A percentile compares a stretch with the other conserved stretches of the same genome.
Evolutionary conservation across 345 rosid genomes (phyloP).

Genomic region (Eucalyptus fibrosa): DNA sequence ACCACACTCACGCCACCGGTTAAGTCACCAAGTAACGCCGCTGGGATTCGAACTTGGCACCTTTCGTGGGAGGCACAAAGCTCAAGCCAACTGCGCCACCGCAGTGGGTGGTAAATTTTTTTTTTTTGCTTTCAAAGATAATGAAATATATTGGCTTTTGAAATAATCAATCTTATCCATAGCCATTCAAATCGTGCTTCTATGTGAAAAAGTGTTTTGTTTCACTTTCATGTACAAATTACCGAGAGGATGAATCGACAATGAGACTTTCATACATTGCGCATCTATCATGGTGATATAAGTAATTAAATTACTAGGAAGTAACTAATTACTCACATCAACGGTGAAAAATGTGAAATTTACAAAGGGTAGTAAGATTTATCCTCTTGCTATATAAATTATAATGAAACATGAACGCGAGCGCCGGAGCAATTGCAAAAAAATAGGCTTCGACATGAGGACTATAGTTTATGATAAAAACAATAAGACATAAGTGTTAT

Average conservation of each 20-base stretch:
- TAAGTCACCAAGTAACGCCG: too few species aligned
- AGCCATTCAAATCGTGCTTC: neutral
- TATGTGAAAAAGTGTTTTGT: neutral
- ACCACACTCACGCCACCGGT: too few species aligned
- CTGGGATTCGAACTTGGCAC: too few species aligned
- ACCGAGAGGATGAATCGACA: neutral
- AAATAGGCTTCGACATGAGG: neutral
- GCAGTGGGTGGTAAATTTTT: too few species aligned
- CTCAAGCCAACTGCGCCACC: too few species aligned
- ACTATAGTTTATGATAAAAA: too few species aligned
- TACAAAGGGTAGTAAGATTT: neutral
- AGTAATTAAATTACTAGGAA: neutral
- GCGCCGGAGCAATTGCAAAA: neutral
- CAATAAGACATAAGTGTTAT: neutral
- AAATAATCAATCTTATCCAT: neutral
- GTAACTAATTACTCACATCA: neutral
- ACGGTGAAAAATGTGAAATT: neutral
- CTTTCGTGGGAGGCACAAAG: too few species aligned
- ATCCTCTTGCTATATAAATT: neutral
- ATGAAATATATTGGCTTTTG: neutral
- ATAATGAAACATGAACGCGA: neutral
- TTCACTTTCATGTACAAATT: neutral
- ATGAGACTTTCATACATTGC: neutral
- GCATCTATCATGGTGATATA: neutral
- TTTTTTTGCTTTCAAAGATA: neutral